These are phyloP conservation scores for Rhynchosporium secalis DNA, from an alignment of 2,329 filamentous ascomycete species.

Conservation along the genomic window DNA sequence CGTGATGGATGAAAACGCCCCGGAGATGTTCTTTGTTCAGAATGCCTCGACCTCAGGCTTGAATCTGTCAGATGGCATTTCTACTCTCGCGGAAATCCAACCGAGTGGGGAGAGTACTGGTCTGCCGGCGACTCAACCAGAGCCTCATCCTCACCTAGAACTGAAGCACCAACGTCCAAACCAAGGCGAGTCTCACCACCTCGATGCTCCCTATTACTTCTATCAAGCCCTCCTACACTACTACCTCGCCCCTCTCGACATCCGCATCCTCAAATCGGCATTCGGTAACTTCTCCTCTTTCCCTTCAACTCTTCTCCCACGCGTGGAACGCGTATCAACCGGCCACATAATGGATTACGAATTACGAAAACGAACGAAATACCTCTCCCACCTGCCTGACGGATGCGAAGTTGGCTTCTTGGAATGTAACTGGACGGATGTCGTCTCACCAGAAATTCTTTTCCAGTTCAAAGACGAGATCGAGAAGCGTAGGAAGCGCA, in stretches of 20 bases:
- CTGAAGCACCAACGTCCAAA: slow-evolving; percentile 16
- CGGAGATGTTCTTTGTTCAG: slow-evolving; percentile 53
- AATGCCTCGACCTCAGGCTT: slow-evolving; percentile 48
- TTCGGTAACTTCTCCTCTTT: slow-evolving; percentile 68
- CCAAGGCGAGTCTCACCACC: slow-evolving; percentile 32
- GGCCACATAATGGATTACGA: slow-evolving; percentile 73
- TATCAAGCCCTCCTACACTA: slow-evolving; percentile 72
- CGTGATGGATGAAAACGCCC: slow-evolving; percentile 46
- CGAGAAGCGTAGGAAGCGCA: slow-evolving; percentile 61
- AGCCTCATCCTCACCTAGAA: slow-evolving; percentile 12
- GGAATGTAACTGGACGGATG: slow-evolving; percentile 75
- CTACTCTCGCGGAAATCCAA: slow-evolving; percentile 12
- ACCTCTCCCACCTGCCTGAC: slow-evolving; percentile 68
- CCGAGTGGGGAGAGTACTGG: slow-evolving; percentile 2
- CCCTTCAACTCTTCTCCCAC: slow-evolving; percentile 68
- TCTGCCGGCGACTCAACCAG: background rate
- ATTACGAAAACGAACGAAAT: slow-evolving; percentile 67
- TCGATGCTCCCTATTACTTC: slow-evolving; percentile 60
- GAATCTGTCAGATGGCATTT: slow-evolving; percentile 35
- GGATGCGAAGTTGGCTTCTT: slow-evolving; percentile 72
- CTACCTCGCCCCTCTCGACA: slow-evolving; percentile 71
- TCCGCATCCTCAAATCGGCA: slow-evolving; percentile 69
- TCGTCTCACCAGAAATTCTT: slow-evolving; percentile 61
- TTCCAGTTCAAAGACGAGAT: slow-evolving; percentile 63
- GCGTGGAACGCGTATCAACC: slow-evolving; percentile 69